phyloP scores from a whole-genome alignment of 163 green algal species.

The Chlorella variabilis region DNA sequence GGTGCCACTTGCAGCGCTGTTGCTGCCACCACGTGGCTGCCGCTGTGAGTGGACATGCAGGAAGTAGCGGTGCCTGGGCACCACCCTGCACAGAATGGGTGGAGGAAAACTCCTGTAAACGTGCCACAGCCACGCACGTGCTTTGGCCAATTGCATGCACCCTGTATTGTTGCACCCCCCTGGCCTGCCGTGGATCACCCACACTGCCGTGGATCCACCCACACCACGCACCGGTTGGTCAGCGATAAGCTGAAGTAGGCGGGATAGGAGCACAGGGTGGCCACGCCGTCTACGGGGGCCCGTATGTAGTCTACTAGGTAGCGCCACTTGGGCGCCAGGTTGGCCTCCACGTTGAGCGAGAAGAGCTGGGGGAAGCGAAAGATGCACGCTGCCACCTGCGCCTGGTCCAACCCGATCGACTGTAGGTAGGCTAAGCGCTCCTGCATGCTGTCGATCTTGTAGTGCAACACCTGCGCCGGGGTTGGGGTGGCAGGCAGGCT shows the following conservation, averaged over 20 bases:
- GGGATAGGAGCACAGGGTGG: slow-evolving; percentile 63
- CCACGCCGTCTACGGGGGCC: slow-evolving; percentile 36
- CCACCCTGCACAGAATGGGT: slow-evolving; percentile 52
- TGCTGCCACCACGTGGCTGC: neutral
- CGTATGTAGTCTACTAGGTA: slow-evolving; percentile 69
- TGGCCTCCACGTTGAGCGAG: slow-evolving; percentile 62
- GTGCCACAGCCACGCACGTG: neutral
- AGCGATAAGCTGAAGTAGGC: slow-evolving; percentile 78
- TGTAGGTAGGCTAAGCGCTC: slow-evolving; percentile 65
- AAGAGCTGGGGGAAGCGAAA: slow-evolving; percentile 69
- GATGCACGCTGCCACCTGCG: slow-evolving; percentile 44
- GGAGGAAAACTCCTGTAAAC: neutral
- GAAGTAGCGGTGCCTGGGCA: slow-evolving; percentile 65
- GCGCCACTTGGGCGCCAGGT: slow-evolving; percentile 73
- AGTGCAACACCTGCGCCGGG: slow-evolving; percentile 68
- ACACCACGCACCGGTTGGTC: slow-evolving; percentile 38
- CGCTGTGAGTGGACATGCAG: slow-evolving; percentile 28
- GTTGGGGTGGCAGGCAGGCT: neutral
- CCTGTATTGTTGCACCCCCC: too few relatives aligned
- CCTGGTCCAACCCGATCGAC: slow-evolving; percentile 59
- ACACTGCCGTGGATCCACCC: too few relatives aligned
- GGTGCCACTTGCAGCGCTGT: neutral
- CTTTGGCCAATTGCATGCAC: too few relatives aligned
- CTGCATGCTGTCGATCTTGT: slow-evolving; percentile 69
- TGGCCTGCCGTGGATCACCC: too few relatives aligned